These are phyloP conservation scores for Amaranthus cruentus DNA, from an alignment of 148 eudicot genomes.

Conservation along the genomic window DNA sequence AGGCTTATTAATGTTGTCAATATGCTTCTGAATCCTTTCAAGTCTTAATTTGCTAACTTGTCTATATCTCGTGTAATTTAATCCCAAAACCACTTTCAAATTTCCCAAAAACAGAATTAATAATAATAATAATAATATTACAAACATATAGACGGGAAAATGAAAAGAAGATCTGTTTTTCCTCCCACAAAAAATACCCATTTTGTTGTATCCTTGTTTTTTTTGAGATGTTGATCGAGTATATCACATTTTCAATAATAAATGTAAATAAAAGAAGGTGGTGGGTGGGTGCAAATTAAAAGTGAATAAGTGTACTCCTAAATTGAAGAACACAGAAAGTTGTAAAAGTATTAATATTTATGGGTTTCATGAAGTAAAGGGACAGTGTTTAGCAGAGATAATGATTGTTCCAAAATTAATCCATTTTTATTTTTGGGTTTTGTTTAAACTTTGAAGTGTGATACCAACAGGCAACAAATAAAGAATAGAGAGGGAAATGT, in stretches of 20 bases:
- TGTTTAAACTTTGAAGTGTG: not conserved
- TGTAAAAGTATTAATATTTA: not conserved
- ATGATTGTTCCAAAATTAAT: slow-evolving; percentile 24
- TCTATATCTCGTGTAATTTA: slow-evolving; percentile 60
- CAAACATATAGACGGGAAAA: slow-evolving; percentile 3
- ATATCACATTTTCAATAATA: slow-evolving; percentile 7
- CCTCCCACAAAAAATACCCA: slow-evolving; percentile 25
- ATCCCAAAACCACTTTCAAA: slow-evolving; percentile 29
- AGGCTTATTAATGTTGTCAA: slow-evolving; percentile 70
- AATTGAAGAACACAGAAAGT: slow-evolving; percentile 18
- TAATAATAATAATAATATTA: slow-evolving; percentile 10
- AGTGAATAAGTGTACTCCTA: not conserved
- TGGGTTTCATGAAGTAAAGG: not conserved
- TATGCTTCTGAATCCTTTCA: slow-evolving; percentile 71
- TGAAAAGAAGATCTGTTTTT: not conserved
- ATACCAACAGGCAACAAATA: not conserved
- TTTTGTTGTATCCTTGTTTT: not conserved
- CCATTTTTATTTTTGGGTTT: not conserved
- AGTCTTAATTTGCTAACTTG: slow-evolving; percentile 77
- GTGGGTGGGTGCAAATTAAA: slow-evolving; percentile 24
- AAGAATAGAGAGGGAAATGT: slow-evolving; percentile 18
- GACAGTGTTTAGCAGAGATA: slow-evolving; percentile 12
- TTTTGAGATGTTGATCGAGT: not conserved
- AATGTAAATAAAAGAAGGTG: not conserved
- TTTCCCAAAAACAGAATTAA: slow-evolving; percentile 25